A percentile compares a stretch with the other conserved stretches of the same genome.
Evolutionary conservation across 768 basidiomycete species (phyloP).

Genomic region (Trametes villosa): DNA sequence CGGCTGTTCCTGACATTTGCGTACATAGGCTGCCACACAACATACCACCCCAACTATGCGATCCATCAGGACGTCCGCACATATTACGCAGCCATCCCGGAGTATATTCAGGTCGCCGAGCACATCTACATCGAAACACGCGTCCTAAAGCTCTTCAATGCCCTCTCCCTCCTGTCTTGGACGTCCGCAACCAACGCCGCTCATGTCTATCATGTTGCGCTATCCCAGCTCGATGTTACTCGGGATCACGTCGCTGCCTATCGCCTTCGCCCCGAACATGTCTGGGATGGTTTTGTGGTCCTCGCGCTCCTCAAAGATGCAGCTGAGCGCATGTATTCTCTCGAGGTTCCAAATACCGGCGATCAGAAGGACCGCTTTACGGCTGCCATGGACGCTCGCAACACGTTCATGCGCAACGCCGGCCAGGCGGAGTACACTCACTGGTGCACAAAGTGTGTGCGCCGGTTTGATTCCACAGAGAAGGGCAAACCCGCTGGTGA

Average conservation of each 20-base stretch:
- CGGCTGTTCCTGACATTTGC: no score
- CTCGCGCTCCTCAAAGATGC: conserved; percentile 33
- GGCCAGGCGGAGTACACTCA: conserved; percentile 37
- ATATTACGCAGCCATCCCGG: background rate
- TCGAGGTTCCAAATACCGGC: conserved; percentile 31
- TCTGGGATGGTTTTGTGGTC: conserved; percentile 32
- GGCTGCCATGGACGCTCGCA: conserved; percentile 30
- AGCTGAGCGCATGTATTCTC: background rate
- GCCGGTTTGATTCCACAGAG: conserved; percentile 19
- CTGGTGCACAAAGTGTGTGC: conserved; percentile 35
- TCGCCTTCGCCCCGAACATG: conserved; percentile 13
- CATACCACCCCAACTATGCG: background rate
- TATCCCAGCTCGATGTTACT: background rate
- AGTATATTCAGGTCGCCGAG: background rate
- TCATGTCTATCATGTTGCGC: conserved; percentile 3
- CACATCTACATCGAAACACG: background rate
- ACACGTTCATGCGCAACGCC: conserved; percentile 25
- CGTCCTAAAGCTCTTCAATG: background rate
- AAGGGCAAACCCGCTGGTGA: conserved; percentile 12
- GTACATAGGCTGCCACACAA: background rate
- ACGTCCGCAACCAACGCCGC: conserved; percentile 16
- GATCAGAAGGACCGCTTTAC: conserved; percentile 32
- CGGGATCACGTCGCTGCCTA: background rate
- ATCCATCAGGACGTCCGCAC: background rate
- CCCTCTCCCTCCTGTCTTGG: conserved; percentile 8